A percentile compares a stretch with the other conserved stretches of the same genome.
Evolutionary conservation across 805 yeast species (phyloP).

Genomic region (Clavispora carvajalis): DNA sequence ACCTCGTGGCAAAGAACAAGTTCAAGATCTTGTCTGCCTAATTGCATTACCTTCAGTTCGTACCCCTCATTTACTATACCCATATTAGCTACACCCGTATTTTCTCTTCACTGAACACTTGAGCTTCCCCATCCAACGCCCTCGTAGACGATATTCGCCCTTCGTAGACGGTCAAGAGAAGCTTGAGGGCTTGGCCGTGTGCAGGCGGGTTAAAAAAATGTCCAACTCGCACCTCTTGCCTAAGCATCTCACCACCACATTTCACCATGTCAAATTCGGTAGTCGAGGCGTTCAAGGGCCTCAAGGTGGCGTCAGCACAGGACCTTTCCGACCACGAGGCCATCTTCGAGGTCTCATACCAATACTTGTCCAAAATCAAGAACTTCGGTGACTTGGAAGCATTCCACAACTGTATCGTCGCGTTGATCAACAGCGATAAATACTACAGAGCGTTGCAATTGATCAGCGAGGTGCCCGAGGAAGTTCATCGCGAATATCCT

Average conservation of each 20-base stretch:
- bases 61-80: not conserved
- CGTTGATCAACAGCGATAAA: constrained; percentile 56
- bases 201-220: constrained; percentile 3
- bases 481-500: constrained; percentile 29
- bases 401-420: constrained; percentile 43
- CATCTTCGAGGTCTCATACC: constrained; percentile 35
- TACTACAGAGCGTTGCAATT: constrained; percentile 45
- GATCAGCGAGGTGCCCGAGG: constrained; percentile 35
- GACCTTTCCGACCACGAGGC: constrained; percentile 29
- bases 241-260: not conserved
- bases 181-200: too few species aligned
- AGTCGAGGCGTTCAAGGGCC: constrained; percentile 36
- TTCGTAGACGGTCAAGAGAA: too few species aligned
- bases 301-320: constrained; percentile 26
- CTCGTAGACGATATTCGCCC: too few species aligned
- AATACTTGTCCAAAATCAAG: constrained; percentile 35
- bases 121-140: too few species aligned
- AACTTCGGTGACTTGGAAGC: constrained; percentile 31
- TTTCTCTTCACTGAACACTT: too few species aligned
- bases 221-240: constrained; percentile 1
- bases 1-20: constrained; percentile 28
- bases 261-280: constrained; percentile 33
- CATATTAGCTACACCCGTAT: constrained; percentile 3
- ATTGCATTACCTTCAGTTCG: not conserved
- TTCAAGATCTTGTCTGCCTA: constrained; percentile 17